phyloP scores from a whole-genome alignment of 768 basidiomycete genomes.

The Amanita rubescens region DNA sequence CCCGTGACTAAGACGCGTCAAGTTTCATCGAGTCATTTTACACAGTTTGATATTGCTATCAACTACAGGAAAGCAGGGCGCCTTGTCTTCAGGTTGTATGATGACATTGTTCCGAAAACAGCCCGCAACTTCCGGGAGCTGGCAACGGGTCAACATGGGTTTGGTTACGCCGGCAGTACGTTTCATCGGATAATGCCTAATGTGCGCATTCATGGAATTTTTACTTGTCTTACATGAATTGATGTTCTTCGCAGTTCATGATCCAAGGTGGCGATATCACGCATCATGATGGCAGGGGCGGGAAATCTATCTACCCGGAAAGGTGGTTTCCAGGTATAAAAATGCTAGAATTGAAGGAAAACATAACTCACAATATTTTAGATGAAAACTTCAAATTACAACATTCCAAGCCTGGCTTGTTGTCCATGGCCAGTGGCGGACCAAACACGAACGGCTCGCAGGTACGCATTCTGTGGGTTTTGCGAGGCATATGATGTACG shows the following conservation, averaged over 20 bases:
- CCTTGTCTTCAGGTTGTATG: slow-evolving; percentile 78
- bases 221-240: too few relatives aligned
- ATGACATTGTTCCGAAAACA: slow-evolving; percentile 78
- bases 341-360: not conserved
- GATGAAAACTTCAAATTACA: slow-evolving; percentile 79
- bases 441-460: slow-evolving; percentile 77
- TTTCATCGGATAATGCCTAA: slow-evolving; percentile 74
- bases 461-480: slow-evolving; percentile 23
- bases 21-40: not conserved
- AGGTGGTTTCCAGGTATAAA: slow-evolving; percentile 67
- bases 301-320: slow-evolving; percentile 81
- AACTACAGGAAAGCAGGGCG: slow-evolving; percentile 54
- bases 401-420: slow-evolving; percentile 57
- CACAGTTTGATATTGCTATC: slow-evolving; percentile 61
- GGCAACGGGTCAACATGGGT: slow-evolving; percentile 56
- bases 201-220: slow-evolving; percentile 25
- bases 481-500: not conserved
- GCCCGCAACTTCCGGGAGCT: slow-evolving; percentile 77
- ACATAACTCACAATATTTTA: slow-evolving; percentile 12
- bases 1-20: not conserved
- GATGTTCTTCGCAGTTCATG: slow-evolving; percentile 77
- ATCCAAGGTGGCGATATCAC: slow-evolving; percentile 87
- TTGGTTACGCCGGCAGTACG: slow-evolving; percentile 60
- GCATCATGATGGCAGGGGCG: slow-evolving; percentile 65
- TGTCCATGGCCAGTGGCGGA: slow-evolving; percentile 86